Evolutionary conservation across 768 basidiomycete genomes (phyloP).

Genomic region (Panellus pusillus): DNA sequence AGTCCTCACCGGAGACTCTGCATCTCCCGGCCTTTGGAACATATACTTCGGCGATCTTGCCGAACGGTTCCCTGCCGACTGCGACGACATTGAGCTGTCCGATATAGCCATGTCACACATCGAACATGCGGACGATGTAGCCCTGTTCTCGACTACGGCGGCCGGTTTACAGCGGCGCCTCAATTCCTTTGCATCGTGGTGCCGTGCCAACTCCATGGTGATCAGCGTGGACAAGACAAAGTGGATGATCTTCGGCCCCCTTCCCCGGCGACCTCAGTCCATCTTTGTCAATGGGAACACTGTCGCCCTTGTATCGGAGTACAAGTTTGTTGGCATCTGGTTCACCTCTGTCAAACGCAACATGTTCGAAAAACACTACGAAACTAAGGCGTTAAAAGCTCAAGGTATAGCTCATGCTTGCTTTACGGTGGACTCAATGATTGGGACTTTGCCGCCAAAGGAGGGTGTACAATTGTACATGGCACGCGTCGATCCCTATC

Average conservation of each 20-base stretch:
- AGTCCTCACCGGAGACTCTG: conserved; percentile 14
- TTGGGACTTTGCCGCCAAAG: conserved; percentile 23
- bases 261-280: no score
- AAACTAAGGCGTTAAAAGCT: conserved; percentile 20
- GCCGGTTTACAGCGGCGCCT: conserved; percentile 21
- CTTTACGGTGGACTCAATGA: conserved; percentile 16
- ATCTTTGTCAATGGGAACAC: no score
- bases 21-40: conserved; percentile 14
- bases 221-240: no score
- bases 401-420: conserved; percentile 15
- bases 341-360: conserved; percentile 8
- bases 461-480: no score
- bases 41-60: conserved; percentile 11
- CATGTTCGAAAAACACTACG: conserved; percentile 20
- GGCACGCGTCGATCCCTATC: no score
- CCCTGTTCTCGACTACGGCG: conserved; percentile 19
- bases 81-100: conserved; percentile 20
- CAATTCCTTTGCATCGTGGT: conserved; percentile 20
- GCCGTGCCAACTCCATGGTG: conserved; percentile 25
- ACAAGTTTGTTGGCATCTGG: no score
- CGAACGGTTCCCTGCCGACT: conserved; percentile 2
- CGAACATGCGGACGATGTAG: conserved; percentile 30
- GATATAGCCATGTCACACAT: conserved; percentile 15
- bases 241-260: no score
- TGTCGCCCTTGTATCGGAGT: no score